These are phyloP conservation scores for Suillus clintonianus DNA, from an alignment of 768 basidiomycete genomes.

Conservation along the genomic window DNA sequence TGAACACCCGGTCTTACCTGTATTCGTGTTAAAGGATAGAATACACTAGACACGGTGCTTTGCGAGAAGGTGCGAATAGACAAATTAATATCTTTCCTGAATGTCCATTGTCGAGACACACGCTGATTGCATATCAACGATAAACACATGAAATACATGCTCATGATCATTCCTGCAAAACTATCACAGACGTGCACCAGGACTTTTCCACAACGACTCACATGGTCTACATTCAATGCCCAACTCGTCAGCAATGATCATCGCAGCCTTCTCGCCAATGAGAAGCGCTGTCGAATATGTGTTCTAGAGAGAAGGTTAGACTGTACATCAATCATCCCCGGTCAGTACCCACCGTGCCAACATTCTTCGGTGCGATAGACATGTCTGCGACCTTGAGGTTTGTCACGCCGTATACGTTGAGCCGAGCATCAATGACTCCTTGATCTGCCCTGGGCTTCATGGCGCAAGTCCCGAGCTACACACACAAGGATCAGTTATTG, in stretches of 20 bases:
- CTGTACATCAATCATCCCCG: neutral
- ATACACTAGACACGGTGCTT: neutral
- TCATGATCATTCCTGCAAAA: neutral
- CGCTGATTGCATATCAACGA: neutral
- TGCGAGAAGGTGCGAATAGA: neutral
- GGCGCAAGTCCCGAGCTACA: constrained; percentile 63
- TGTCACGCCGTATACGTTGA: constrained; percentile 63
- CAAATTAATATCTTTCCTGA: neutral
- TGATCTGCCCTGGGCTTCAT: constrained; percentile 61
- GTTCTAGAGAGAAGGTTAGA: constrained; percentile 21
- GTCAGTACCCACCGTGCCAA: constrained; percentile 24
- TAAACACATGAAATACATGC: neutral
- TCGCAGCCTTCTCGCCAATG: constrained; percentile 58
- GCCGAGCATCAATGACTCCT: constrained; percentile 60
- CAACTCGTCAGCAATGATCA: constrained; percentile 55
- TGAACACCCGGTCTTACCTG: too few species aligned
- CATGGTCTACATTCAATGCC: constrained; percentile 22
- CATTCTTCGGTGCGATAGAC: constrained; percentile 38
- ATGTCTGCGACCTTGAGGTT: constrained; percentile 62
- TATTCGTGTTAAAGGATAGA: too few species aligned
- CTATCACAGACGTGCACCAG: neutral
- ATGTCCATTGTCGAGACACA: neutral
- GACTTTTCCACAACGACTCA: neutral
- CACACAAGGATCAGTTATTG: constrained; percentile 16
- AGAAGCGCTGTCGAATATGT: constrained; percentile 41